Base-by-base conservation (phyloP, 495 filamentous ascomycete species). In the Endocarpon pusillum region DNA sequence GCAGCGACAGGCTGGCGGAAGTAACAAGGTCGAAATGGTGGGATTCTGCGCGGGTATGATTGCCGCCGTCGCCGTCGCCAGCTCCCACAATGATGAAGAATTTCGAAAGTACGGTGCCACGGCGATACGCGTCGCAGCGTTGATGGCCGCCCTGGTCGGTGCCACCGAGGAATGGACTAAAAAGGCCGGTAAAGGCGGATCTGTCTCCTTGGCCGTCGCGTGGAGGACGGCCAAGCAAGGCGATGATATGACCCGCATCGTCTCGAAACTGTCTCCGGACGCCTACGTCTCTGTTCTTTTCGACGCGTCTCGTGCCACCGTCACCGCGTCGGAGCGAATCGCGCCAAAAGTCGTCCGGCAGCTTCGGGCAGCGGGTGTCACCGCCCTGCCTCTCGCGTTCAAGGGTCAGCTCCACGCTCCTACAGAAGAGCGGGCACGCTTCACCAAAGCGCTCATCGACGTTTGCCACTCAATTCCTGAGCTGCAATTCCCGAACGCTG, bases 1-100 rank as follows among this genome's bases (percentile, higher is more conserved):
- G 34, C 4, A 14, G 5, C 14, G 19, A 7, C 5, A 14, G 4
- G 4, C 14, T 7, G 14, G 7, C 12, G 28, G 26, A 26, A 20
- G 32, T 18, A 11, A 33, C 19, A 32, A 36, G 5, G 37, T 23
- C 3, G 45, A 53, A 38, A 55, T 53, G 0, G 32, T 58, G 0
- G 59, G 61, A 10, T 50, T 63, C 25, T 65, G 61, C 27, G 52
- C 47, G 2, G 59, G 59, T 1, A 14, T 61, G 1, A 38, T 63
- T 12, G 42, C 25, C 22, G 54, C 58, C 21, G 34, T 54, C 14
- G 55, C 54, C 5, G 52, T 61, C 1, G 39, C 55, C 4, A 43
- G 45, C 35, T 33, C 51, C 2, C 11, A 12, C 0, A 42, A 37
- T 19, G 19, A 29, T 3, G n/a, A 15, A 0, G 41, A 58, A 0